Evolutionary conservation across 148 eudicot genomes (phyloP).

Genomic region (Vaccinium corymbosum): DNA sequence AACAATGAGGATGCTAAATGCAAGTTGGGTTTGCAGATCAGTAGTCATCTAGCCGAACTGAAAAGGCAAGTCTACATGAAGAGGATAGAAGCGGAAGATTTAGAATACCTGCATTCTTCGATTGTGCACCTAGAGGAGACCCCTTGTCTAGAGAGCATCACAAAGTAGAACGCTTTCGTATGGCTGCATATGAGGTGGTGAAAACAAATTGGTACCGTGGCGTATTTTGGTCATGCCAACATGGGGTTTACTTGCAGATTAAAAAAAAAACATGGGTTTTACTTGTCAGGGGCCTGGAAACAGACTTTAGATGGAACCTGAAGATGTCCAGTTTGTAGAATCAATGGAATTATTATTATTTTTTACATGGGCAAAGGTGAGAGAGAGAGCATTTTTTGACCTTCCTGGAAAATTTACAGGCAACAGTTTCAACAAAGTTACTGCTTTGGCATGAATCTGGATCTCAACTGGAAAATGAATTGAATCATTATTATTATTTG

Average conservation of each 20-base stretch:
- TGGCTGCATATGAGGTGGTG: not conserved
- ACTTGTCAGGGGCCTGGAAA: not conserved
- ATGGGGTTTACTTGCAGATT: not conserved
- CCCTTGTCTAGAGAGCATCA: not conserved
- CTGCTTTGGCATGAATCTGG: not conserved
- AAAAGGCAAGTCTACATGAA: not conserved
- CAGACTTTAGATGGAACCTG: not conserved
- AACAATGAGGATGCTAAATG: slow-evolving; percentile 9
- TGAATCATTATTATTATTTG: not conserved
- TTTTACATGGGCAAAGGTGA: not conserved
- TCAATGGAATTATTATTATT: not conserved
- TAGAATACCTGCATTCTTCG: slow-evolving; percentile 12
- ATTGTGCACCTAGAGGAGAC: slow-evolving; percentile 25
- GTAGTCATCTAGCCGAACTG: slow-evolving; percentile 6
- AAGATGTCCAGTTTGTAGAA: not conserved
- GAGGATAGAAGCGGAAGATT: slow-evolving; percentile 22
- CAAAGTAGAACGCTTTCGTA: not conserved
- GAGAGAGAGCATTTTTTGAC: not conserved
- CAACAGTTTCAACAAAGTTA: not conserved
- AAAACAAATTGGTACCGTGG: not conserved
- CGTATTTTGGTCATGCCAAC: not conserved
- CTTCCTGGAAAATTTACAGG: not conserved
- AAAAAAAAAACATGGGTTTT: not conserved
- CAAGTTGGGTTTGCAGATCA: slow-evolving; percentile 23
- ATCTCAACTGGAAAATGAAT: not conserved